A percentile compares a stretch with the other conserved stretches of the same genome.
Evolutionary conservation across 1,284 basidiomycete genomes (phyloP).

Genomic region (Ceratorhiza oryzae-sativae): DNA sequence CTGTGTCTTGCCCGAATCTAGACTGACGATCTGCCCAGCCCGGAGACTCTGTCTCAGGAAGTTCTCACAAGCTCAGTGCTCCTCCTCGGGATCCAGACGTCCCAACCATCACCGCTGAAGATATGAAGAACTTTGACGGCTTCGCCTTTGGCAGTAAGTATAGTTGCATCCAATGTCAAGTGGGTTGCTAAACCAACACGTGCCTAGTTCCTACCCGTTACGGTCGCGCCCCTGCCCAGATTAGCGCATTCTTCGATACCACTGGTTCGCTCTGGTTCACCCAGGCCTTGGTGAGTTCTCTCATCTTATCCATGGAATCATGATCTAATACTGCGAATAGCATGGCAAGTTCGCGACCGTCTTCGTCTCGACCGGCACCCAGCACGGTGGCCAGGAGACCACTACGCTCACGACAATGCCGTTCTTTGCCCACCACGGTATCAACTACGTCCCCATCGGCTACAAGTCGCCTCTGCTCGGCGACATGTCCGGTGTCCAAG

Average conservation of each 20-base stretch:
- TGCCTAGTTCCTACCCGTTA: constrained; percentile 53
- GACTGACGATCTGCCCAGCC: constrained; percentile 34
- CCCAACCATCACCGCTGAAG: constrained; percentile 56
- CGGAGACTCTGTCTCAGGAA: constrained; percentile 57
- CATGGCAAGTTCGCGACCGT: constrained; percentile 53
- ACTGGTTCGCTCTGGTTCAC: constrained; percentile 57
- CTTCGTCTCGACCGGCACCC: constrained; percentile 48
- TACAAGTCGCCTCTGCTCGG: constrained; percentile 50
- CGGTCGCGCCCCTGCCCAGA: constrained; percentile 44
- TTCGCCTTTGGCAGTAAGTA: constrained; percentile 40
- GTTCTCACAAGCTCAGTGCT: constrained; percentile 62
- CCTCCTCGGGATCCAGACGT: constrained; percentile 50
- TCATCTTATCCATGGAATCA: neutral
- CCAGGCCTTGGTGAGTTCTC: constrained; percentile 51
- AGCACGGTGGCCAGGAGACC: constrained; percentile 44
- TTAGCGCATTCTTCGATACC: constrained; percentile 59
- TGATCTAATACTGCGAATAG: constrained; percentile 44
- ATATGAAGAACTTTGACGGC: constrained; percentile 50
- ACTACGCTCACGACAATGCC: constrained; percentile 44
- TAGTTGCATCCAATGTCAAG: neutral
- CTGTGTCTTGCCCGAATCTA: neutral
- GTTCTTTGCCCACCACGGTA: constrained; percentile 56
- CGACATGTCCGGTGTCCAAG: constrained; percentile 48
- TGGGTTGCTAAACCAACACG: neutral
- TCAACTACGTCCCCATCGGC: constrained; percentile 53